Percentiles rank a stretch among this genome's conserved stretches.
These are phyloP conservation scores for Apophysomyces elegans DNA, from an alignment of 371 early-diverging fungal genomes.

Conservation along the genomic window DNA sequence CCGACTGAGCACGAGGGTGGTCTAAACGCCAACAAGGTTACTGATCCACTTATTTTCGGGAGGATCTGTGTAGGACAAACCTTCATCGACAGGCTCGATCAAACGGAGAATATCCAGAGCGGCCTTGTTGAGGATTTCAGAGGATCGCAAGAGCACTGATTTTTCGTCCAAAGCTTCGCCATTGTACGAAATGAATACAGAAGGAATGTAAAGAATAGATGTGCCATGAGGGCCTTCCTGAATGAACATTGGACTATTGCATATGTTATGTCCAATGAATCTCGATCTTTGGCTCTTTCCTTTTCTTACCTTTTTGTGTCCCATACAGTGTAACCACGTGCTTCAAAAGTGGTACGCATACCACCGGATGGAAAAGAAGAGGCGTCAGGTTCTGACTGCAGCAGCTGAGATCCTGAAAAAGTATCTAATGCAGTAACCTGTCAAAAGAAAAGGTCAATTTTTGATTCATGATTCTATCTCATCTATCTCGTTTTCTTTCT, in stretches of 20 bases:
- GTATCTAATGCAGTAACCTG: constrained; percentile 86
- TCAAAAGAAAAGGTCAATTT: constrained; percentile 7
- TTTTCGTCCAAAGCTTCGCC: constrained; percentile 99
- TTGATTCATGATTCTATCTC: neutral
- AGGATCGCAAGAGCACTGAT: constrained; percentile 93
- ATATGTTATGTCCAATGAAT: constrained; percentile 17
- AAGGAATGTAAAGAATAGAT: constrained; percentile 91
- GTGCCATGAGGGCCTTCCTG: constrained; percentile 93
- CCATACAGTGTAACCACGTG: constrained; percentile 99
- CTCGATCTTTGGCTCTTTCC: constrained; percentile 3
- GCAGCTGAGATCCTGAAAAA: constrained; percentile 94
- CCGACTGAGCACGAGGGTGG: constrained; percentile 65
- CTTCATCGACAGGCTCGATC: constrained; percentile 67
- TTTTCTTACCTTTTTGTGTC: constrained; percentile 76
- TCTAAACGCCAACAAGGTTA: constrained; percentile 18
- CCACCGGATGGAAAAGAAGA: constrained; percentile 99
- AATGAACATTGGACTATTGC: constrained; percentile 90
- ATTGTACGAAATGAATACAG: constrained; percentile 97
- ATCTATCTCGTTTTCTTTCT: neutral
- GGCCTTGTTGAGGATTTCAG: constrained; percentile 81
- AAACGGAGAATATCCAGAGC: constrained; percentile 77
- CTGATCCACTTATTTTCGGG: neutral
- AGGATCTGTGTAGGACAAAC: constrained; percentile 26
- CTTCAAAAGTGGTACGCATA: constrained; percentile 97
- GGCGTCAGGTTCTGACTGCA: constrained; percentile 99